phyloP scores from a whole-genome alignment of 1,139 yeast species.

The Trichomonascaceae sp. region DNA sequence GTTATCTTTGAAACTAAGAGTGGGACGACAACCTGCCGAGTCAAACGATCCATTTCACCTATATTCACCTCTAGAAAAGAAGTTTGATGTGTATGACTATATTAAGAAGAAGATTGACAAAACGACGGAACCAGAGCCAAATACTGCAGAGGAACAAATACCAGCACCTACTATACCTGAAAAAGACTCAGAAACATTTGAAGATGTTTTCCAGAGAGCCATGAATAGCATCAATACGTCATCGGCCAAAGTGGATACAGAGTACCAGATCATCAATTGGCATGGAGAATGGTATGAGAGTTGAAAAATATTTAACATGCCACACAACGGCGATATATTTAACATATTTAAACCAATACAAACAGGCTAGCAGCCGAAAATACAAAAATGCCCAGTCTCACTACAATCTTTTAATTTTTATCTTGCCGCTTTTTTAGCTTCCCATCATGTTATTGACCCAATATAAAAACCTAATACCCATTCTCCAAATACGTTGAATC shows the following conservation, averaged over 20 bases:
- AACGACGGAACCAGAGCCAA: not conserved
- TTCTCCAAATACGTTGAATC: not conserved
- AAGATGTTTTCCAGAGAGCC: constrained; percentile 2
- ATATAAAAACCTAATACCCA: not conserved
- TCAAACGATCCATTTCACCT: constrained; percentile 5
- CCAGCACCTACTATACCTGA: not conserved
- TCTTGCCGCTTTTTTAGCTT: not conserved
- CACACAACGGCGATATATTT: not conserved
- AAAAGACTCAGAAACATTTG: constrained; percentile 1
- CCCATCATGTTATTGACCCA: not conserved
- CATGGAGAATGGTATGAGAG: constrained; percentile 7
- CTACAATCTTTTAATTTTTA: not conserved
- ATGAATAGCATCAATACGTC: constrained; percentile 5
- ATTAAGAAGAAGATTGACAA: constrained; percentile 1
- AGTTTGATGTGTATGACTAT: constrained; percentile 9
- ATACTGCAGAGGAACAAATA: not conserved
- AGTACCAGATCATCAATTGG: constrained; percentile 8
- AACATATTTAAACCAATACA: not conserved
- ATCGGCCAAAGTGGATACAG: constrained; percentile 1
- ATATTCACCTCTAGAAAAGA: constrained; percentile 2
- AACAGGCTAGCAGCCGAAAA: not conserved
- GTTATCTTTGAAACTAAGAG: not conserved
- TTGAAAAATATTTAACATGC: not conserved
- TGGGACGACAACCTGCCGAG: not conserved
- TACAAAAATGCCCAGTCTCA: not conserved